phyloP scores from a whole-genome alignment of 805 yeast species.

The Wickerhamiella allomyrinae region DNA sequence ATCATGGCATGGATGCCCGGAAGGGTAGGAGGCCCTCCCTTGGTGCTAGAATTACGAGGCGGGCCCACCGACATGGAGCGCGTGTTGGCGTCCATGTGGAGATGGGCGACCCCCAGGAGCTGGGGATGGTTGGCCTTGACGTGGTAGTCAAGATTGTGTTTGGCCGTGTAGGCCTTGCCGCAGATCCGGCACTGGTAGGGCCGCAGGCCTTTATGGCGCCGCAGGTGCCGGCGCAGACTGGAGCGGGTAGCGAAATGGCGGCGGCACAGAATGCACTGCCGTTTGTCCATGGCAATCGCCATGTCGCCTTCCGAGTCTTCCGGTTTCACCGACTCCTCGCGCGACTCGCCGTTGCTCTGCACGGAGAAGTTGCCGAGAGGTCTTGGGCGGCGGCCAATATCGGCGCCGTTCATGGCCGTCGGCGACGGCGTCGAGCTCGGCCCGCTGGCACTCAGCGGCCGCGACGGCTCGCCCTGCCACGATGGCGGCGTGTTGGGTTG shows the following conservation, averaged over 20 bases:
- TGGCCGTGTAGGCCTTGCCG: slow-evolving; percentile 3
- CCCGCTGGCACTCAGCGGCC: background rate
- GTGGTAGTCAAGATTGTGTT: slow-evolving; percentile 3
- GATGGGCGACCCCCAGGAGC: background rate
- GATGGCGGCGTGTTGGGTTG: background rate
- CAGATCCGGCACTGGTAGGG: slow-evolving; percentile 2
- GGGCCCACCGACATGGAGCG: background rate
- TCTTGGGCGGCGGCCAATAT: background rate
- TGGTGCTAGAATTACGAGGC: too few species aligned
- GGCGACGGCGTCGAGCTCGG: background rate
- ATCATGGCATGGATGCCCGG: background rate
- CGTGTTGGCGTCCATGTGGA: background rate
- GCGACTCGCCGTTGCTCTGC: background rate
- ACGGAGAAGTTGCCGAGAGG: background rate
- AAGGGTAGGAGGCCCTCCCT: background rate
- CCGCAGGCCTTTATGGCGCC: slow-evolving; percentile 2
- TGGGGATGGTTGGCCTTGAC: slow-evolving; percentile 1
- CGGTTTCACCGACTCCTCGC: background rate
- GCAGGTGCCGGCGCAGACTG: slow-evolving; percentile 1
- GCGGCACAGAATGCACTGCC: slow-evolving; percentile 1
- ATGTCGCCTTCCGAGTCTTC: background rate
- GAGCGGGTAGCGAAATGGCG: background rate
- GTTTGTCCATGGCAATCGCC: background rate
- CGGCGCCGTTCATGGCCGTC: background rate
- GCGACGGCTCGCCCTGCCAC: background rate